These are phyloP conservation scores for Suillus weaverae DNA, from an alignment of 768 basidiomycete species.

Conservation along the genomic window DNA sequence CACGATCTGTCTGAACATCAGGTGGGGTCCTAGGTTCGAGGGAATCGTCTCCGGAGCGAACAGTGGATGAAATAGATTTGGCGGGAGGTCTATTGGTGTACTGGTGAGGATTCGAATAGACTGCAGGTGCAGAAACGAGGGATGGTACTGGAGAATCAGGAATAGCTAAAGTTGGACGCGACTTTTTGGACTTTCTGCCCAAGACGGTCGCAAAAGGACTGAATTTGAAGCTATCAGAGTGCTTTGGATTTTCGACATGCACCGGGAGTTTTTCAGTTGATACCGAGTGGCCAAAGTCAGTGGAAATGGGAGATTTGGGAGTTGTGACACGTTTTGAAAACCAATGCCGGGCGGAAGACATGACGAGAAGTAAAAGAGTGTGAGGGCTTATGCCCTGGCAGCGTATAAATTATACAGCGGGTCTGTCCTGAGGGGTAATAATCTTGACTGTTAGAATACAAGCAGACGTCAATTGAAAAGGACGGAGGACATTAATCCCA, in stretches of 20 bases:
- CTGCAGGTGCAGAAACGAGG: slow-evolving; percentile 16
- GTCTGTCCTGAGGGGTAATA: slow-evolving; percentile 7
- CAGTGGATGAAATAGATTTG: slow-evolving; percentile 54
- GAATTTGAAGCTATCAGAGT: slow-evolving; percentile 42
- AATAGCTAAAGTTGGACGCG: slow-evolving; percentile 48
- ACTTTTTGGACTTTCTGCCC: slow-evolving; percentile 63
- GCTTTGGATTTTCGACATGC: slow-evolving; percentile 19
- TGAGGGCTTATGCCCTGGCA: slow-evolving; percentile 4
- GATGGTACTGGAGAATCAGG: slow-evolving; percentile 43
- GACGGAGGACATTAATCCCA: slow-evolving; percentile 4
- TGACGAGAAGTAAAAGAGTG: slow-evolving; percentile 9
- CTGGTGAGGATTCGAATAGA: slow-evolving; percentile 21
- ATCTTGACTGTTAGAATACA: slow-evolving; percentile 2
- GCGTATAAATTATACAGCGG: slow-evolving; percentile 7
- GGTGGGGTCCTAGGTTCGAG: slow-evolving; percentile 54
- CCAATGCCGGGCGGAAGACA: slow-evolving; percentile 28
- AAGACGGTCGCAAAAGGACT: slow-evolving; percentile 61
- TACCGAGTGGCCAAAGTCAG: slow-evolving; percentile 33
- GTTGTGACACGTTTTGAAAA: slow-evolving; percentile 25
- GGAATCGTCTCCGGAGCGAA: slow-evolving; percentile 55
- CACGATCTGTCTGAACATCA: slow-evolving; percentile 37
- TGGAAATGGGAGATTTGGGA: slow-evolving; percentile 14
- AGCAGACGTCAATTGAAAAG: neutral
- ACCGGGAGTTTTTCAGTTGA: slow-evolving; percentile 29
- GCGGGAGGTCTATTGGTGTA: slow-evolving; percentile 45